Evolutionary conservation across 768 basidiomycete genomes (phyloP).

Genomic region (Suillus brevipes): DNA sequence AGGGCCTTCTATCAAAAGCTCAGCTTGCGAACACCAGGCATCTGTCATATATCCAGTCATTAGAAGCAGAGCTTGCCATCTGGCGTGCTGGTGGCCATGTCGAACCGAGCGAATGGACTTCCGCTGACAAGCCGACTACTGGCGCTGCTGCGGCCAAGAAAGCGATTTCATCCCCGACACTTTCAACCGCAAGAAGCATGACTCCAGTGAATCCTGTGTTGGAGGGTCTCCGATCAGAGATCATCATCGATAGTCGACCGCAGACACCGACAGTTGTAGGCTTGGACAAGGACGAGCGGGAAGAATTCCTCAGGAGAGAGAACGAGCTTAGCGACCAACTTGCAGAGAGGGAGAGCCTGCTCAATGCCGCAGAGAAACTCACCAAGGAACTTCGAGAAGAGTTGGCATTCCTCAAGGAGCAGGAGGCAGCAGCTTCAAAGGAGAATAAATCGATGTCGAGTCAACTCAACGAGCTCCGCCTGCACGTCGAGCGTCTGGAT

Average conservation of each 20-base stretch:
- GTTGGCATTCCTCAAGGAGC: slow-evolving; percentile 86
- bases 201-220: slow-evolving; percentile 76
- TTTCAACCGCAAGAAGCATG: slow-evolving; percentile 65
- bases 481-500: slow-evolving; percentile 88
- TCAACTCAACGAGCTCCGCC: slow-evolving; percentile 88
- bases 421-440: slow-evolving; percentile 77
- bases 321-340: slow-evolving; percentile 94
- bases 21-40: slow-evolving; percentile 81
- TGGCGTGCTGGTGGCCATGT: slow-evolving; percentile 90
- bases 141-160: slow-evolving; percentile 47
- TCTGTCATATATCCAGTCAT: slow-evolving; percentile 81
- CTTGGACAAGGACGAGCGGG: slow-evolving; percentile 94
- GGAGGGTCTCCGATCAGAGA: slow-evolving; percentile 67
- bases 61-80: slow-evolving; percentile 87
- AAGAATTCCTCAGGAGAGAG: slow-evolving; percentile 94
- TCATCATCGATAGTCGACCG: slow-evolving; percentile 70
- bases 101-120: slow-evolving; percentile 80
- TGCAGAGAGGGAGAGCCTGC: slow-evolving; percentile 85
- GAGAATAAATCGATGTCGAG: slow-evolving; percentile 95
- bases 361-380: slow-evolving; percentile 80
- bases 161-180: slow-evolving; percentile 57
- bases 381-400: slow-evolving; percentile 90
- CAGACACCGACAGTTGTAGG: slow-evolving; percentile 89
- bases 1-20: slow-evolving; percentile 86
- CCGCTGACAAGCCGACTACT: slow-evolving; percentile 55